These are phyloP conservation scores for Apiospora rasikravindrae DNA, from an alignment of 2,329 filamentous ascomycete species.

Conservation along the genomic window DNA sequence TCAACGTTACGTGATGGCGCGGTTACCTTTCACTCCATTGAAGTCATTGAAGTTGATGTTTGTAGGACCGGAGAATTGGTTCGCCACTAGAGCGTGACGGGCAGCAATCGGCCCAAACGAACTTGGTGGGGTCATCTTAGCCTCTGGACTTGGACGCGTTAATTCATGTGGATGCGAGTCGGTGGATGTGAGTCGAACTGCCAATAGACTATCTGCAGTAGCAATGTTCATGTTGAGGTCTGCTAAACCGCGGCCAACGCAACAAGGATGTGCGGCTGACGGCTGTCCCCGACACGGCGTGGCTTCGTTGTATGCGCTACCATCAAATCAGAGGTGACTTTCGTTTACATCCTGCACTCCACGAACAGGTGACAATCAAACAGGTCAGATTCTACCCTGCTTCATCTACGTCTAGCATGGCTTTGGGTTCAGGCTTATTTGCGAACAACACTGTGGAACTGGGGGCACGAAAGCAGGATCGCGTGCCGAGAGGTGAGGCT, in stretches of 20 bases:
- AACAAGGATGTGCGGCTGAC: constrained; percentile 1
- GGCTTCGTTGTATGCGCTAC: not conserved
- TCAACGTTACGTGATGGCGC: not conserved
- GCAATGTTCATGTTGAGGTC: not conserved
- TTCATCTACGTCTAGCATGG: constrained; percentile 3
- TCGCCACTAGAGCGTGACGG: not conserved
- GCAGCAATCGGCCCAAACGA: not conserved
- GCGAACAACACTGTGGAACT: not conserved
- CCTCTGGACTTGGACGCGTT: not conserved
- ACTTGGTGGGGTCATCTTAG: not conserved
- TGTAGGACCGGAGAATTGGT: constrained; percentile 5
- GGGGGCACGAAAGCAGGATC: constrained; percentile 10
- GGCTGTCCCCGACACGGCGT: not conserved
- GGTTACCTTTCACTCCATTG: constrained; percentile 4
- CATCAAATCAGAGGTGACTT: not conserved
- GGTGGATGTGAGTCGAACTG: not conserved
- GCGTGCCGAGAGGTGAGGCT: not conserved
- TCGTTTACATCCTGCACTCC: not conserved
- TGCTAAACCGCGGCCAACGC: not conserved
- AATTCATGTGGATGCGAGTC: not conserved
- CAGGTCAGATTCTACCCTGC: not conserved
- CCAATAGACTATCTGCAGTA: not conserved
- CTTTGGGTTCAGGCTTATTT: not conserved
- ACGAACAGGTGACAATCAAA: not conserved
- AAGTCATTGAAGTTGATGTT: constrained; percentile 1